Base-by-base conservation (phyloP, 2,329 filamentous ascomycete species). In the Fusarium sulawesiense region DNA sequence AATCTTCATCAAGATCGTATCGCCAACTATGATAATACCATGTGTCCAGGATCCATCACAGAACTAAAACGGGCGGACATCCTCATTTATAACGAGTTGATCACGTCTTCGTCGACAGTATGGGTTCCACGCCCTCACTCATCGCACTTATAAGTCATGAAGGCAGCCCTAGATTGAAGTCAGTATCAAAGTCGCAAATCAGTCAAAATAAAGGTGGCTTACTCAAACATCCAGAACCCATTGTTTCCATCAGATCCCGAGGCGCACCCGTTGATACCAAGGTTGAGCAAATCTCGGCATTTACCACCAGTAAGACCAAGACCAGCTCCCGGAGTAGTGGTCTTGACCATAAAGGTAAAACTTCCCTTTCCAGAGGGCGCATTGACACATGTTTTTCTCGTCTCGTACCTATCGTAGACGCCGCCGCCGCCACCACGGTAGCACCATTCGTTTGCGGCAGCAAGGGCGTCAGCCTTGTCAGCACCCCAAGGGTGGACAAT, bases 181-280 rank as follows among this genome's bases (percentile, higher is more conserved):
- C 27, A 64, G 59, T 2, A 3, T 27, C 2, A 0, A 3, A 3
- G 6, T 13, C 1, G 7, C 2, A 10, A 0, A 6, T 0, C 3
- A 12, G 2, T 1, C 1, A 37, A 0, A 2, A 2, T 2, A 0
- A 11, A 20, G 3, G 11, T 12, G 13, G 42, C 64, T 60, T 54
- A 71, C 69, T 66, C 44, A 4, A 48, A 49, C 11, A 25, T 23
- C 61, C 68, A 71, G 25, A 37, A 37, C 1, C 51, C 53, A 55
- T 72, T 29, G 40, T n/a, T 1, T 25, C 29, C 5, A 23, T 27
- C 12, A 1, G 54, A 55, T 46, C 69, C 65, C 1, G n/a, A 32
- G 0, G 42, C 1, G 41, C 68, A 72, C 0, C 48, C 46, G 2
- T 70, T 23, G 21, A 71, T 56, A 1, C 58, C 45, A 6, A 64